Percentiles rank a stretch among this genome's conserved stretches.
Conservation (phyloP, 345 rosid species). For the Ailanthus altissimus region DNA sequence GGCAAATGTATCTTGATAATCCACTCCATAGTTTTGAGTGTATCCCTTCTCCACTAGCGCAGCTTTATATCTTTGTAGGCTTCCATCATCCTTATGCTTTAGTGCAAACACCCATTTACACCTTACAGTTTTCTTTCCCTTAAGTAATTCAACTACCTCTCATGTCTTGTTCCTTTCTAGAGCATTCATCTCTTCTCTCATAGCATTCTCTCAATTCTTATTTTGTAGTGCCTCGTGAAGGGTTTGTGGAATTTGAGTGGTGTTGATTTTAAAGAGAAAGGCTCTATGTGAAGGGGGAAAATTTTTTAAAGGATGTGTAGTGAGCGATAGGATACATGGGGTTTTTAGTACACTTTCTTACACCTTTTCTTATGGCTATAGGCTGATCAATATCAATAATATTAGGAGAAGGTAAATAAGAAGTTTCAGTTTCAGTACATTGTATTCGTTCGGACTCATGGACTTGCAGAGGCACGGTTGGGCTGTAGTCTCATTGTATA, state of each 20-base stretch:
- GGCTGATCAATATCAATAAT: background rate
- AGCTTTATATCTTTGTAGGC: background rate
- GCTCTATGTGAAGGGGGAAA: background rate
- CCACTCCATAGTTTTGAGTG: background rate
- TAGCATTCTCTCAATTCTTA: background rate
- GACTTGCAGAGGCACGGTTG: background rate
- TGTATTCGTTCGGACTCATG: background rate
- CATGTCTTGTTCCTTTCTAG: background rate
- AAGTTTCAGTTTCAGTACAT: background rate
- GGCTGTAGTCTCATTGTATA: background rate
- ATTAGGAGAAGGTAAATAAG: background rate
- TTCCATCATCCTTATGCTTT: background rate
- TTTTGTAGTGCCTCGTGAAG: background rate
- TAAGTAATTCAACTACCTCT: background rate
- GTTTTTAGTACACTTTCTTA: background rate
- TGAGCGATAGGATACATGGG: background rate
- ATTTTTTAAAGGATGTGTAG: background rate
- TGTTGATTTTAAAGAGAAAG: background rate
- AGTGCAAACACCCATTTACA: background rate
- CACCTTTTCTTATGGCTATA: background rate
- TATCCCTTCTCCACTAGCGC: background rate
- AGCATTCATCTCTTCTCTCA: background rate
- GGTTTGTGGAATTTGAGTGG: background rate
- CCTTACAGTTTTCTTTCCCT: background rate
- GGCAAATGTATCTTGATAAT: background rate